Evolutionary conservation across 768 basidiomycete genomes (phyloP).

Genomic region (Boletus rex-veris): DNA sequence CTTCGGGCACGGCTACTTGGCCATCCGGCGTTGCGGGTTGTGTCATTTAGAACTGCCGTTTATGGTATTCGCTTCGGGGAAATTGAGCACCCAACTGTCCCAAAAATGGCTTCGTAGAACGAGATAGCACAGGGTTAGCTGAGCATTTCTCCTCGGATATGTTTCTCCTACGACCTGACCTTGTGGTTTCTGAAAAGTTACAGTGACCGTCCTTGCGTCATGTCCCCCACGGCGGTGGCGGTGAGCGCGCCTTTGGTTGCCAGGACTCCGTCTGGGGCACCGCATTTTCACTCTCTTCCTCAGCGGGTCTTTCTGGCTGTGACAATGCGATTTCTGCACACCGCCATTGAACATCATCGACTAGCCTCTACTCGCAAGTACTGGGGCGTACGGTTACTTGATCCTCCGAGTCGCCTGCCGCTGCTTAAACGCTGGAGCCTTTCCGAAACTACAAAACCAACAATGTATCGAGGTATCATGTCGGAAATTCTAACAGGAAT

Average conservation of each 20-base stretch:
- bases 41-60: background rate
- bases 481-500: constrained; percentile 29
- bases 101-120: background rate
- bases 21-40: constrained; percentile 9
- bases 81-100: constrained; percentile 2
- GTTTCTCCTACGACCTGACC: constrained; percentile 5
- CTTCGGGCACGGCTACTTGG: constrained; percentile 21
- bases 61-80: background rate
- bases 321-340: constrained; percentile 31
- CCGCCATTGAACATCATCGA: constrained; percentile 25
- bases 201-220: constrained; percentile 23
- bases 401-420: constrained; percentile 28
- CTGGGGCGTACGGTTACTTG: constrained; percentile 31
- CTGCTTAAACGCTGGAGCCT: constrained; percentile 18
- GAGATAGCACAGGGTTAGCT: constrained; percentile 26
- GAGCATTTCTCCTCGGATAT: constrained; percentile 16
- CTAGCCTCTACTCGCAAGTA: constrained; percentile 19
- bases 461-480: constrained; percentile 19
- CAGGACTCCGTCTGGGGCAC: constrained; percentile 32
- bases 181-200: constrained; percentile 8
- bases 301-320: constrained; percentile 31
- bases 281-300: constrained; percentile 24
- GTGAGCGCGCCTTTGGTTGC: constrained; percentile 26
- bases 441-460: constrained; percentile 34
- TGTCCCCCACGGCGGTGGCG: constrained; percentile 27